Evolutionary conservation across 352 stramenopile genomes (phyloP).

Genomic region (Vaucheria bursata): DNA sequence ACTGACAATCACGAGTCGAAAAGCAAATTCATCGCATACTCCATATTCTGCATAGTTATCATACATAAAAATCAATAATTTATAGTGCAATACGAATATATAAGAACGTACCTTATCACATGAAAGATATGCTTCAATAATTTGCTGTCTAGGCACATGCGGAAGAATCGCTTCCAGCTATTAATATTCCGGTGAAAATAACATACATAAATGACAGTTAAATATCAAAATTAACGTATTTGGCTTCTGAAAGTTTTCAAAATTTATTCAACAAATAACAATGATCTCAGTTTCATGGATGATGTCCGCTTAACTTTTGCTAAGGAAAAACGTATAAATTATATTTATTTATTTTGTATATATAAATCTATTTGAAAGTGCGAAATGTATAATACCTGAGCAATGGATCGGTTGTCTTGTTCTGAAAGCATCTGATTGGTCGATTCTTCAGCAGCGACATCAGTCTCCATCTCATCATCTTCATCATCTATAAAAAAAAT

Average conservation of each 20-base stretch:
- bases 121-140: background rate
- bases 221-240: too few relatives aligned
- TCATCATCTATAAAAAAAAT: too few relatives aligned
- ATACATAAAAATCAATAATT: background rate
- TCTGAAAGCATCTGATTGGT: too few relatives aligned
- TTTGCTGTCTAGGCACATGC: background rate
- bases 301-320: background rate
- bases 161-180: background rate
- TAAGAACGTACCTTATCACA: constrained; percentile 5
- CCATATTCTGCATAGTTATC: background rate
- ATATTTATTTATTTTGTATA: background rate
- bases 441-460: too few relatives aligned
- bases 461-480: too few relatives aligned
- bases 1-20: background rate
- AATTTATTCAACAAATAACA: background rate
- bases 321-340: background rate
- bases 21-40: constrained; percentile 9
- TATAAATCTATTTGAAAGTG: too few relatives aligned
- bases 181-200: background rate
- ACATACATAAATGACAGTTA: background rate
- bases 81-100: background rate
- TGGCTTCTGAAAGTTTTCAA: too few relatives aligned
- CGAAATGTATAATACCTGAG: too few relatives aligned
- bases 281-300: background rate
- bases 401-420: too few relatives aligned